Evolutionary conservation across 2,329 filamentous ascomycete species (phyloP).

Genomic region (Ophiostoma ips): DNA sequence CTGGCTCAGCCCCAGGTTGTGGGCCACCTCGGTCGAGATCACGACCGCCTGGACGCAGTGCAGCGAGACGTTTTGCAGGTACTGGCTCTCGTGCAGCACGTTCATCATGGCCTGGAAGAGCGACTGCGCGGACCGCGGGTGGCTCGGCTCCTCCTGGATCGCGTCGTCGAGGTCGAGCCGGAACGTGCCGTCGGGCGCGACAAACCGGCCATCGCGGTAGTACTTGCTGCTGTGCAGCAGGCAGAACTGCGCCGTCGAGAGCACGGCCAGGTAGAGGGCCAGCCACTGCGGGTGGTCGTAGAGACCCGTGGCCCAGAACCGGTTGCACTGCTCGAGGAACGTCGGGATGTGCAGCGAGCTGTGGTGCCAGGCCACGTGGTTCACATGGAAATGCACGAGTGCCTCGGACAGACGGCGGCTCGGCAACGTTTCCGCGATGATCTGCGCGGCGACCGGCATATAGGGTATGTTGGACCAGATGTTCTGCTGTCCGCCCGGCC

Average conservation of each 20-base stretch:
- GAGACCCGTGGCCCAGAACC: slow-evolving; percentile 26
- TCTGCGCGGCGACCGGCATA: slow-evolving; percentile 4
- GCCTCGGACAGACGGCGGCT: slow-evolving; percentile 9
- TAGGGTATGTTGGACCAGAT: slow-evolving; percentile 6
- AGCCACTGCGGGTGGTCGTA: slow-evolving; percentile 17
- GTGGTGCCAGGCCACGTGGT: slow-evolving; percentile 18
- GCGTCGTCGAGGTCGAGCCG: slow-evolving; percentile 1
- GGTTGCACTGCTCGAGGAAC: slow-evolving; percentile 36
- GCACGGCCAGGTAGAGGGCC: slow-evolving; percentile 17
- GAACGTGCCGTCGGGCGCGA: neutral
- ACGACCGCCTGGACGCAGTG: slow-evolving; percentile 24
- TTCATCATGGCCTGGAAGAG: slow-evolving; percentile 21
- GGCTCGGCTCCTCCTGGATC: slow-evolving; percentile 1
- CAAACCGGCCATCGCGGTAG: neutral
- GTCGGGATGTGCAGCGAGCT: slow-evolving; percentile 34
- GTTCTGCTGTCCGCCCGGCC: slow-evolving; percentile 3
- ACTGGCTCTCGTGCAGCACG: slow-evolving; percentile 20
- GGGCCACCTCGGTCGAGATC: slow-evolving; percentile 24
- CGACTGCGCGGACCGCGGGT: slow-evolving; percentile 9
- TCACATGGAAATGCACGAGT: slow-evolving; percentile 17
- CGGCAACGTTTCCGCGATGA: slow-evolving; percentile 8
- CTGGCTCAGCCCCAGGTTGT: slow-evolving; percentile 24
- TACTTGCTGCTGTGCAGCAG: slow-evolving; percentile 14
- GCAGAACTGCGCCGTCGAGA: slow-evolving; percentile 15
- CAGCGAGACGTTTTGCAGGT: slow-evolving; percentile 18